Percentiles rank a stretch among this genome's conserved stretches.
Conservation (phyloP, 163 green algal genomes). For the Prototheca stagnorum region DNA sequence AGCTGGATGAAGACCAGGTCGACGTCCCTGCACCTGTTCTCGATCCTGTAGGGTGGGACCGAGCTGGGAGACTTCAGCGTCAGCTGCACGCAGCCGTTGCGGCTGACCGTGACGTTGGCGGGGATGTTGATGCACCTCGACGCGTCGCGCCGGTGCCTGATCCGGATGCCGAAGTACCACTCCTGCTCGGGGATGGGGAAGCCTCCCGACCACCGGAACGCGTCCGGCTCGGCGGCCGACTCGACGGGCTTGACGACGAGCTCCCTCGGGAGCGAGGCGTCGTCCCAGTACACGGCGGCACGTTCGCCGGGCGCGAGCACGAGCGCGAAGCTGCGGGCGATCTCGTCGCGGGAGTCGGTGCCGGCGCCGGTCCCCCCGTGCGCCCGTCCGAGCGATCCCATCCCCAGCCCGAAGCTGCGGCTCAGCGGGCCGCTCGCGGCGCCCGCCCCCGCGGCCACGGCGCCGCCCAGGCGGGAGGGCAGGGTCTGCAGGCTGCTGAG, state of each 20-base stretch:
- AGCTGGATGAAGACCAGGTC: constrained; percentile 44
- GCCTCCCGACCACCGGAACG: constrained; percentile 45
- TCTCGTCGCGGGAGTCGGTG: too few species aligned
- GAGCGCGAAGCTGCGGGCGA: constrained; percentile 36
- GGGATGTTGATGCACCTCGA: constrained; percentile 60
- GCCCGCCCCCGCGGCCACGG: too few species aligned
- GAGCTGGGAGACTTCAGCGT: constrained; percentile 59
- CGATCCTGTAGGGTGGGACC: constrained; percentile 57
- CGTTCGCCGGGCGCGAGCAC: constrained; percentile 17
- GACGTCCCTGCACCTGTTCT: constrained; percentile 64
- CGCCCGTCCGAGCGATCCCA: too few species aligned
- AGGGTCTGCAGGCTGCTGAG: too few species aligned
- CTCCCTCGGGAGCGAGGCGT: constrained; percentile 30
- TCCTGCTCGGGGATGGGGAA: constrained; percentile 51
- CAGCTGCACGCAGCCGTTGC: constrained; percentile 40
- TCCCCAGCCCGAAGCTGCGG: too few species aligned
- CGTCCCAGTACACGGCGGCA: constrained; percentile 54
- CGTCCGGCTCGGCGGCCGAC: constrained; percentile 1
- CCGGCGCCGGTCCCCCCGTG: too few species aligned
- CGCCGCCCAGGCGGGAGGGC: too few species aligned
- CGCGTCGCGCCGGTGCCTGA: constrained; percentile 20
- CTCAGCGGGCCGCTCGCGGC: too few species aligned
- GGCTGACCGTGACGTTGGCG: constrained; percentile 66
- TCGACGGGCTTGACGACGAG: constrained; percentile 34
- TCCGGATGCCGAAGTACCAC: constrained; percentile 68